Evolutionary conservation across 352 stramenopile species (phyloP), one percentile per base, ranked within the genome.

Genomic region (Pythium brachiatum): DNA sequence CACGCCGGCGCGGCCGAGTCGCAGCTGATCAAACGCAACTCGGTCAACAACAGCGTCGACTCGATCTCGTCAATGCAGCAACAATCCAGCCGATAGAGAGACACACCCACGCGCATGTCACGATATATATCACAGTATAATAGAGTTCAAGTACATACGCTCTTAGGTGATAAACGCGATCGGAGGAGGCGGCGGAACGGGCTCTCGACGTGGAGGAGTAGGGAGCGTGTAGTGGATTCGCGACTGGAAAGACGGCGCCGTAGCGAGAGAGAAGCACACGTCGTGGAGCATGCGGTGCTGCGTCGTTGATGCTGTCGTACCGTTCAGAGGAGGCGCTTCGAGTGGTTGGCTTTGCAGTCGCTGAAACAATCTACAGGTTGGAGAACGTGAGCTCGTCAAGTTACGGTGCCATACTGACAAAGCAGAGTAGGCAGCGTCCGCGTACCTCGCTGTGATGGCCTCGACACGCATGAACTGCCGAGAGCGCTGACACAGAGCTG

Each of bases 1-100:
- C 73, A 87, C 21, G 78, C 81, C 2, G 75, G 75, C 27, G 76
- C 73, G 2, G 77, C 74, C 16, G 81, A 92, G 61, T 64, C 77
- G 16, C 62, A 78, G 23, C 55, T 87, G 16, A 66, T 74, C 29
- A 71, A 68, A 47, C 38, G 47, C 23, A 48, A 57, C 25, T 52
- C 59, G 26, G 8, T 60, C 9, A 27, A 41, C 9, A 41, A 48
- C 20, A 25, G 23, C 9, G 27, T 53, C 21, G 38, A 57, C 13
- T 57, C 51, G 29, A 20, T 57, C 18, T 21, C 29, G 9, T 21
- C 29, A 2, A 27, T 23, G 26, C 18, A 41, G 48, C 38, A 29
- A 20, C 21, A 50, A 25, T 8, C 15, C 8, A 25, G 26, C 23
- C 9, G 15, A 36, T 21, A 34, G 46, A 53, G 21, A 53, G 7